A percentile compares a stretch with the other conserved stretches of the same genome.
phyloP scores from a whole-genome alignment of 2,329 filamentous ascomycete genomes.

The Penicillium freii region DNA sequence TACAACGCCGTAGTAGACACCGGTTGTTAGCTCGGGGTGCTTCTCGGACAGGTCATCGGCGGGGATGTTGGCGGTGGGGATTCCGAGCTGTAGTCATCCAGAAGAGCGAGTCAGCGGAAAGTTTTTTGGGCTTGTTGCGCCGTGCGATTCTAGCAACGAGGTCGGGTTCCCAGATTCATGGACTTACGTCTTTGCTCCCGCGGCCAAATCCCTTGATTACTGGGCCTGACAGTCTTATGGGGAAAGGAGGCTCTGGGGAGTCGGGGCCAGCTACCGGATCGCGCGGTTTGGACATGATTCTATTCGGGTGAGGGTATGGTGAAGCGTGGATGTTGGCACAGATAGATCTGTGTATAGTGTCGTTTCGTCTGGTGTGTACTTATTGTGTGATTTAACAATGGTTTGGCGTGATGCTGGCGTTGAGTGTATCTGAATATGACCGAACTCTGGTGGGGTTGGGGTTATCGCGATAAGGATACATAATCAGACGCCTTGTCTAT shows the following conservation, averaged over 20 bases:
- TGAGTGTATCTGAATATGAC: neutral
- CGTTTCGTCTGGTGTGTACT: neutral
- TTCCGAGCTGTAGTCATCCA: slow-evolving; percentile 66
- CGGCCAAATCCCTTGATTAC: slow-evolving; percentile 93
- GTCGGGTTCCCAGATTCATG: neutral
- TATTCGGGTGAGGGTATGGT: neutral
- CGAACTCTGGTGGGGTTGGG: slow-evolving; percentile 7
- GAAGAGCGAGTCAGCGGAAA: slow-evolving; percentile 1
- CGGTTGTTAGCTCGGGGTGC: slow-evolving; percentile 61
- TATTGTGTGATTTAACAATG: slow-evolving; percentile 2
- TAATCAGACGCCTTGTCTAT: neutral
- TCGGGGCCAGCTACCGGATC: slow-evolving; percentile 72
- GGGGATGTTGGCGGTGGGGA: slow-evolving; percentile 89
- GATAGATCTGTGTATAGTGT: neutral
- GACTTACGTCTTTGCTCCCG: slow-evolving; percentile 79
- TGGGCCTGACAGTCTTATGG: slow-evolving; percentile 76
- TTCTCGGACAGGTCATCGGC: slow-evolving; percentile 62
- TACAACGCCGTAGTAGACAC: slow-evolving; percentile 93
- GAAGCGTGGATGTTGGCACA: neutral
- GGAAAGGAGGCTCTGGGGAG: slow-evolving; percentile 71
- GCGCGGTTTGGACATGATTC: slow-evolving; percentile 47
- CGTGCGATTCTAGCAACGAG: neutral
- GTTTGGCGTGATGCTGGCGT: neutral
- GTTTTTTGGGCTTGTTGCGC: neutral
- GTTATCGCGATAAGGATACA: slow-evolving; percentile 13